Evolutionary conservation across 225 moss, liverwort and hornwort genomes (phyloP).

Genomic region (Marchantia paleacea): DNA sequence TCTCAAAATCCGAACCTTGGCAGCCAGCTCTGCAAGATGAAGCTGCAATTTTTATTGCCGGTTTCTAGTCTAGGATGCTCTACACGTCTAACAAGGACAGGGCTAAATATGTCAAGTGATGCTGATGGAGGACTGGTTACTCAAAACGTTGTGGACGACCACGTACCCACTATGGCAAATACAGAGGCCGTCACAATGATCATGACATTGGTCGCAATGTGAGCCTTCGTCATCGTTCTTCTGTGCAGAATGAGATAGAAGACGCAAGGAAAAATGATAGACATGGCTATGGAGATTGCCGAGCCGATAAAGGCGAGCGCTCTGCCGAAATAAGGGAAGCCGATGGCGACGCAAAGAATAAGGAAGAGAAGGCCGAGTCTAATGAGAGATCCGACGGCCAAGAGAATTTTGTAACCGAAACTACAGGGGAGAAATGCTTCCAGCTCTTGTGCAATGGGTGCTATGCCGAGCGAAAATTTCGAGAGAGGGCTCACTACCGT

Average conservation of each 20-base stretch:
- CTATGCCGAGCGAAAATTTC: slow-evolving; percentile 28
- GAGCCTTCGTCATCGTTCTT: background rate
- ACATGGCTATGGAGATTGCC: slow-evolving; percentile 13
- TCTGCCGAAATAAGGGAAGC: slow-evolving; percentile 30
- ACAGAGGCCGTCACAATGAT: background rate
- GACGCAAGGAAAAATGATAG: slow-evolving; percentile 17
- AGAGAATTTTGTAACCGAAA: background rate
- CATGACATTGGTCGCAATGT: background rate
- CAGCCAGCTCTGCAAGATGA: too few relatives aligned
- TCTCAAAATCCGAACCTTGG: too few relatives aligned
- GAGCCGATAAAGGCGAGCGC: slow-evolving; percentile 25
- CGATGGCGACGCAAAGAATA: slow-evolving; percentile 9
- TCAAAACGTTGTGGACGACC: background rate
- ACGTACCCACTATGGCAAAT: background rate
- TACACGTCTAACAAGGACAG: too few relatives aligned
- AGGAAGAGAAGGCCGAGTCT: slow-evolving; percentile 22
- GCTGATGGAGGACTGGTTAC: background rate
- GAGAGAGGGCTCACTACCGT: slow-evolving; percentile 33
- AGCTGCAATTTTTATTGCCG: too few relatives aligned
- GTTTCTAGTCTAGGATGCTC: too few relatives aligned
- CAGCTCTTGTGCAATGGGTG: slow-evolving; percentile 29
- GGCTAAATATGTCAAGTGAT: too few relatives aligned
- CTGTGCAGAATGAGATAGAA: slow-evolving; percentile 1
- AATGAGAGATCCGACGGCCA: slow-evolving; percentile 19
- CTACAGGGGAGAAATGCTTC: slow-evolving; percentile 27